Base-by-base conservation (phyloP, 345 rosid species). In the Psidium friedrichsthalianum region DNA sequence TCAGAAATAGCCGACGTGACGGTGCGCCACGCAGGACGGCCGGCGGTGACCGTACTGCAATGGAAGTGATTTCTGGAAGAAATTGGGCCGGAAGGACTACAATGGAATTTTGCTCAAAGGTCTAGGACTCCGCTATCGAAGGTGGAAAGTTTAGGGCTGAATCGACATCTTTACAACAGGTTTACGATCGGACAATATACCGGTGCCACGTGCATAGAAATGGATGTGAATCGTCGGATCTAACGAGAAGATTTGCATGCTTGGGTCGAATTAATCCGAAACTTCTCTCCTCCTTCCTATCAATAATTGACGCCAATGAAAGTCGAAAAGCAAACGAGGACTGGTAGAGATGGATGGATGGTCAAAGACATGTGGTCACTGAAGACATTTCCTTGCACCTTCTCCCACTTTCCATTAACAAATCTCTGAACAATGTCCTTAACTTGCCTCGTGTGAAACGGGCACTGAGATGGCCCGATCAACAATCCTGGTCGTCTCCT, bases 51-150 rank as follows among this genome's bases (percentile, higher is more conserved):
- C 8, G 57, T 0, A 55, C 0, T 8, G 11, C 4, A 24, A 8
- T 1, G 10, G 21, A 0, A 1, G 57, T 8, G 11, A 20, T 21
- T 55, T 55, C 3, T 2, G 22, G 1, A 0, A 0, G 3, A 21
- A 55, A 55, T 20, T 55, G 3, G 8, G 10, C 3, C 4, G 3
- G 5, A 55, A 55, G 2, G 57, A 55, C 24, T 6, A 7, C 22
- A 21, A 20, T 21, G 24, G 1, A 6, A 55, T 55, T 55, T 55
- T 7, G 3, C 9, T 55, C 8, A 21, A 55, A 55, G 4, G 0
- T 55, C 7, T 55, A 21, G 11, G 57, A 55, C 4, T 55, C 3
- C 7, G 3, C 7, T 21, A 10, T 10, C 25, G 24, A 55, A 53
- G 6, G 6, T 53, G 15, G 2, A 53, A 53, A 16, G 20, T 16